A percentile compares a stretch with the other conserved stretches of the same genome.
These are phyloP conservation scores for Solanum hybrid DNA, from an alignment of 305 asterid genomes.

Conservation along the genomic window DNA sequence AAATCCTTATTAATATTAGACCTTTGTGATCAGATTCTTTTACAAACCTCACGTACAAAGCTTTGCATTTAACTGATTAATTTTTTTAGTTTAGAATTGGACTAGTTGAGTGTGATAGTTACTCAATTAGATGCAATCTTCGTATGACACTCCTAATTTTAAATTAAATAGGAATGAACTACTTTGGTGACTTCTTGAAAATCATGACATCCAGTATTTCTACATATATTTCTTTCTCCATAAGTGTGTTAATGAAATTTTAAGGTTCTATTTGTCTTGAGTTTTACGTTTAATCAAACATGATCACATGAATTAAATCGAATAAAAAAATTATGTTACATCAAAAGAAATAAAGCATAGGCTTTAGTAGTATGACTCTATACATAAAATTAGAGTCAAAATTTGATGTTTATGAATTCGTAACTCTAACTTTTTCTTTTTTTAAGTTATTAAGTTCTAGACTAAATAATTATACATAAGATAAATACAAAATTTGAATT, in stretches of 20 bases:
- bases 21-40: neutral
- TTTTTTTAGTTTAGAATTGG: neutral
- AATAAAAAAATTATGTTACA: neutral
- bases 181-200: neutral
- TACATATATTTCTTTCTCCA: neutral
- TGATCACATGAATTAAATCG: neutral
- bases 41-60: too few relatives aligned
- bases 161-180: neutral
- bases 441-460: neutral
- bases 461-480: too few relatives aligned
- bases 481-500: neutral
- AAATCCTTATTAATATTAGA: neutral
- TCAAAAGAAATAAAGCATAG: neutral
- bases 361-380: neutral
- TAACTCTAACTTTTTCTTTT: too few relatives aligned
- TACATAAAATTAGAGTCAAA: neutral
- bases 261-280: neutral
- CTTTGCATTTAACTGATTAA: too few relatives aligned
- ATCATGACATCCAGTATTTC: neutral
- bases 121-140: neutral
- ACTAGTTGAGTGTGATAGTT: neutral
- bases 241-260: neutral
- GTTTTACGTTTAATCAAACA: neutral
- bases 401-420: neutral
- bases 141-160: neutral